These are phyloP conservation scores for Dryas alaskensis DNA, from an alignment of 306 rosid species.

Conservation along the genomic window DNA sequence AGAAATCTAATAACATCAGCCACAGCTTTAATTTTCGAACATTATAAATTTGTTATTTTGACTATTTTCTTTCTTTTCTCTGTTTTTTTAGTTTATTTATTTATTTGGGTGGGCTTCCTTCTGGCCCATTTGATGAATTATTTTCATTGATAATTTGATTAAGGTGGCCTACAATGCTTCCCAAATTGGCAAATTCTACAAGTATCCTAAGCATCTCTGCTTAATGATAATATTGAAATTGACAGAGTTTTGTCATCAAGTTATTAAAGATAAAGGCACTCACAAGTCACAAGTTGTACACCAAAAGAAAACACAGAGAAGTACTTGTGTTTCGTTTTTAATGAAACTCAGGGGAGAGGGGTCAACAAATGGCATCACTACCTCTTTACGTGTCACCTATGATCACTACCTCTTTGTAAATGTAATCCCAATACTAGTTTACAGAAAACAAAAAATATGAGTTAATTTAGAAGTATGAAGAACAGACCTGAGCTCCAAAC, in stretches of 20 bases:
- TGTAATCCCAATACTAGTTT: neutral
- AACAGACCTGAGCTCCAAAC: conserved; percentile 70
- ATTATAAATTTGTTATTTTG: neutral
- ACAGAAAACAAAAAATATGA: neutral
- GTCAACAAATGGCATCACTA: conserved; percentile 18
- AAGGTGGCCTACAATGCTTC: neutral
- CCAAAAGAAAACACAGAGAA: no score
- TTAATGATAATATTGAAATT: neutral
- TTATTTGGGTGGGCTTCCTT: neutral
- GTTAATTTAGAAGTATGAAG: neutral
- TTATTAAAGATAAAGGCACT: neutral
- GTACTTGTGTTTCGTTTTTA: neutral
- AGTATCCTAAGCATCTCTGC: neutral
- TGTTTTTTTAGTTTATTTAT: neutral
- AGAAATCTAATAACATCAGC: neutral
- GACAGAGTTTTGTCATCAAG: conserved; percentile 13
- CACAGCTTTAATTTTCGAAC: neutral
- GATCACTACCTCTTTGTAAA: neutral
- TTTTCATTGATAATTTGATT: neutral
- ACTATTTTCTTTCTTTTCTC: neutral
- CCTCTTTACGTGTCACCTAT: neutral
- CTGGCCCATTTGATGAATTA: conserved; percentile 12
- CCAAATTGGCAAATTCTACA: neutral
- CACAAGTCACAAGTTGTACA: no score
- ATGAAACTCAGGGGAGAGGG: neutral